A percentile compares a stretch with the other conserved stretches of the same genome.
These are phyloP conservation scores for Calonectria pauciramosa DNA, from an alignment of 2,329 filamentous ascomycete genomes.

Conservation along the genomic window DNA sequence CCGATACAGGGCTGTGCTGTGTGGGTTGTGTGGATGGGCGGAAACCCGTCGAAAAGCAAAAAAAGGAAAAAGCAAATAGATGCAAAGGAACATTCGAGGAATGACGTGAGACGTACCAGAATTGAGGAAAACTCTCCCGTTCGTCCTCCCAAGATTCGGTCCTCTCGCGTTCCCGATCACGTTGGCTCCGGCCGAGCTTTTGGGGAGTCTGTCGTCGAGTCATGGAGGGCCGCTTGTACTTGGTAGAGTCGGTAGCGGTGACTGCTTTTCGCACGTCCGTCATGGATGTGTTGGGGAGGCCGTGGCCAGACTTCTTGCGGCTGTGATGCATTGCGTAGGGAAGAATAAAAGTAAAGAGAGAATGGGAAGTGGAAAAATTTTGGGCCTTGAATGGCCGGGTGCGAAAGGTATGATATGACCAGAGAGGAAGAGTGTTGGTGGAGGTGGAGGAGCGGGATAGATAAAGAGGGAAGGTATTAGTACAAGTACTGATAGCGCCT, in stretches of 20 bases:
- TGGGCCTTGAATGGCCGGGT: conserved; percentile 35
- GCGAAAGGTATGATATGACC: conserved; percentile 43
- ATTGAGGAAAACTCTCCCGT: conserved; percentile 75
- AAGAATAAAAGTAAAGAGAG: conserved; percentile 21
- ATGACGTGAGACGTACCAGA: conserved; percentile 65
- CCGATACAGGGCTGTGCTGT: background rate
- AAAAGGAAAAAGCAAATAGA: conserved; percentile 24
- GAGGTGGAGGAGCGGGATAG: conserved; percentile 27
- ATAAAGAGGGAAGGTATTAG: conserved; percentile 34
- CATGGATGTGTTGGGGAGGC: conserved; percentile 64
- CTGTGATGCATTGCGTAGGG: conserved; percentile 65
- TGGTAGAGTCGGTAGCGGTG: conserved; percentile 59
- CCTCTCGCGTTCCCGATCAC: conserved; percentile 65
- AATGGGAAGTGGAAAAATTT: conserved; percentile 15
- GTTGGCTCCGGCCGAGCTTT: conserved; percentile 65
- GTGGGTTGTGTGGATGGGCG: background rate
- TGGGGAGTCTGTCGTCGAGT: conserved; percentile 61
- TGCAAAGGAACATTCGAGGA: conserved; percentile 13
- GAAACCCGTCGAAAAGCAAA: conserved; percentile 8
- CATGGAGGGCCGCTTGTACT: conserved; percentile 63
- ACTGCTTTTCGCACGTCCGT: conserved; percentile 69
- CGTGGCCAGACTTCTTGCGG: conserved; percentile 69
- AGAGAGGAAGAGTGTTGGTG: conserved; percentile 22
- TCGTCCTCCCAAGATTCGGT: conserved; percentile 69
- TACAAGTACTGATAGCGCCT: conserved; percentile 22